Evolutionary conservation across 768 basidiomycete genomes (phyloP), one percentile per base, ranked within the genome.

Genomic region (Amanita muscaria): DNA sequence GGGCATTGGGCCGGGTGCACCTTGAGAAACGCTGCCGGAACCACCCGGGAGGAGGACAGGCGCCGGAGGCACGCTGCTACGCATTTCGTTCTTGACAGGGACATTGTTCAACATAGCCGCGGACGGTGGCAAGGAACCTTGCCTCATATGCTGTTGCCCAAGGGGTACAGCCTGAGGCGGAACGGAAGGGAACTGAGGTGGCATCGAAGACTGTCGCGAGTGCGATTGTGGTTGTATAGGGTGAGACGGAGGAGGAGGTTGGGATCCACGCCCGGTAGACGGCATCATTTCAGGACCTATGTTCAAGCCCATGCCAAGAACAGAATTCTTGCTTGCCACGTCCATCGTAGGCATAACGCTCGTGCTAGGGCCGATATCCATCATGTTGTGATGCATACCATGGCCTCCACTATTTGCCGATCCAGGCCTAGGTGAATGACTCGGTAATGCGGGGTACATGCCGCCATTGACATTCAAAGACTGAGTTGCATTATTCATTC

Each of bases 171-270:
- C 42, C 25, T 40, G 40, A 24, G 39, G 29, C 33, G 39, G 32
- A 29, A 37, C 21, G 19, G 40, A 21, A 39, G 51, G 23, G 40
- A 49, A 12, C 30, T 54, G 54, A 2, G 55, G 59, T 2, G 59
- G 57, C 11, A 55, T 39, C 10, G 57, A 57, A 15, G 57, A 56
- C 44, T 60, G 62, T 19, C 62, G 55, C 5, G 55, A 52, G 14
- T 56, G 56, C 7, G 61, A 59, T 11, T n/a, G n/a, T n/a, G n/a
- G n/a, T n/a, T n/a, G n/a, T n/a, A n/a, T n/a, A n/a, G n/a, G n/a
- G n/a, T n/a, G n/a, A n/a, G n/a, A n/a, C n/a, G n/a, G n/a, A n/a
- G n/a, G n/a, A n/a, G 34, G 46, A 41, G 49, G 31, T 30, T 40
- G 40, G 31, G 46, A 41, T 32, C 39, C 38, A 23, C 39, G 48